Conservation (phyloP, 129 eudicot genomes). For the Erigeron canadensis region DNA sequence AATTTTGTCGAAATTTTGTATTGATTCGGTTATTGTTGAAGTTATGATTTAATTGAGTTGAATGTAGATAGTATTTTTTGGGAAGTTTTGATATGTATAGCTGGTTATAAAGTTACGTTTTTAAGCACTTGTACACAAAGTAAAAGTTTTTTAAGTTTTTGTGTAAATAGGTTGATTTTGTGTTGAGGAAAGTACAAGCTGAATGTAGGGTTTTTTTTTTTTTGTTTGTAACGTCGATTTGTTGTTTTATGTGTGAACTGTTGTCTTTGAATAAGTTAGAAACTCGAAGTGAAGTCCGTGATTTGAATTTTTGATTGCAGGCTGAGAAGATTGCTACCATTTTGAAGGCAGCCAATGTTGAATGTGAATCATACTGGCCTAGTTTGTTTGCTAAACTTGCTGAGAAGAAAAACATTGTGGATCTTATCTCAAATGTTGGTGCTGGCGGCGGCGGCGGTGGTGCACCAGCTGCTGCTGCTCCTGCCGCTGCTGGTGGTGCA, state of each 20-base stretch:
- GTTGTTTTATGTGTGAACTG: not conserved
- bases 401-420: conserved; percentile 39
- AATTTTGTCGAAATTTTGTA: too few relatives aligned
- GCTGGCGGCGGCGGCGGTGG: conserved; percentile 39
- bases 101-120: not conserved
- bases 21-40: too few relatives aligned
- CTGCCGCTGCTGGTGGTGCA: conserved; percentile 33
- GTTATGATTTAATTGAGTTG: not conserved
- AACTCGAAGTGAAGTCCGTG: not conserved
- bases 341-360: conserved; percentile 43
- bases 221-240: not conserved
- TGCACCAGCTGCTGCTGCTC: conserved; percentile 37
- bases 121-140: not conserved
- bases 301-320: conserved; percentile 16
- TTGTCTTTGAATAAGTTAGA: not conserved
- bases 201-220: too few relatives aligned
- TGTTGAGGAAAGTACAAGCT: not conserved
- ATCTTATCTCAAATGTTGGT: conserved; percentile 37
- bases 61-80: not conserved
- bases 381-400: conserved; percentile 39
- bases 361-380: conserved; percentile 45
- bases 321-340: conserved; percentile 44
- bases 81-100: not conserved
- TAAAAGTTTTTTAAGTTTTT: too few relatives aligned
- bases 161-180: not conserved